Evolutionary conservation across 2,329 filamentous ascomycete species (phyloP), one percentile per base, ranked within the genome.

Genomic region (Xylariomycetidae sp.): DNA sequence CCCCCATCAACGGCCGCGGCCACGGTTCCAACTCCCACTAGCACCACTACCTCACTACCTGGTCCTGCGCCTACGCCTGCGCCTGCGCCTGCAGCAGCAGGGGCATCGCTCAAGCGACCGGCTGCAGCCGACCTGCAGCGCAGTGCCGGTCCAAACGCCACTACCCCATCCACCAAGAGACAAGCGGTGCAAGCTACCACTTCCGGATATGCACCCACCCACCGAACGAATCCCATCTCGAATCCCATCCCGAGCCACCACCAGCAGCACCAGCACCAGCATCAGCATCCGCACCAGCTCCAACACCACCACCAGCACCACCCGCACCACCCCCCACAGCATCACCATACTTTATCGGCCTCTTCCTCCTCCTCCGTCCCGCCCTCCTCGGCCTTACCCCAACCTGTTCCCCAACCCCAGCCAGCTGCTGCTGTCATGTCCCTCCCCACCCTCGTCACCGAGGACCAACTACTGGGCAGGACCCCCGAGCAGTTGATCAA

Each of bases 91-190:
- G 18, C 16, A n/a, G 40, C 46, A 44, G 49, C 48, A 40, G 41
- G 48, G 36, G 38, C 35, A 31, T 31, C 45, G 27, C 39, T 51
- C 44, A 57, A 57, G 46, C 54, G 54, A 52, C 49, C 52, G 38
- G 53, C 54, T 48, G 43, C 54, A 53, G 49, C 54, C 46, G 53
- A 57, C 45, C 49, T 57, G 51, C 53, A 58, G 45, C 54, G 48
- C 48, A 51, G 37, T 52, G 42, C 51, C 50, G 53, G 51, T 41
- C 33, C 48, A 42, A 50, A 44, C 49, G 48, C 47, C n/a, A n/a
- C n/a, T 41, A 55, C 54, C 39, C 49, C 54, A 34, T 49, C 48
- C 32, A 58, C 48, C 32, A 58, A 58, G 41, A 46, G 53, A 45
- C 54, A 56, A 44, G 54, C 54, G n/a, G n/a, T n/a, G n/a, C n/a